Evolutionary conservation across 2,329 filamentous ascomycete species (phyloP), one percentile per base, ranked within the genome.

Genomic region (Fusarium denticulatum): DNA sequence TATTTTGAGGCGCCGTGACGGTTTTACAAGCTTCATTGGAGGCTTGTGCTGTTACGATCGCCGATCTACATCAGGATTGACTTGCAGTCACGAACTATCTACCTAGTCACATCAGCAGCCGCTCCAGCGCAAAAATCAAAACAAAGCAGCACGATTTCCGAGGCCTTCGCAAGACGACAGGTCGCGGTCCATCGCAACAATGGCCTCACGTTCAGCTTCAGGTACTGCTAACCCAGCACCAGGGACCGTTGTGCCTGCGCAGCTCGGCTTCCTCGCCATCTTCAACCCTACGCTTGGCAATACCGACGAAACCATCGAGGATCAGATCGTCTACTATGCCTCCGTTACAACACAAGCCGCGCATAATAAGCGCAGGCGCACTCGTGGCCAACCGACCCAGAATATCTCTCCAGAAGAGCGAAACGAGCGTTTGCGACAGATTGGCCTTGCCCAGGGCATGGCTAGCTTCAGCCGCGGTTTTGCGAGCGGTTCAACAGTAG

Each of bases 381-480:
- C 83, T 13, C 82, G 81, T 36, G 81, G 82, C 34, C 82, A 82
- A 24, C 84, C 85, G 4, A 85, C 82, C 18, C 84, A 85, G 37
- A 80, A 81, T 59, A 72, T 88, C 34, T 86, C 86, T 5, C 83
- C 88, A 55, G 90, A 94, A 74, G 91, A 95, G 78, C 90, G 91
- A 79, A 96, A 98, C 82, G 93, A 97, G 84, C 92, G 92, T 77
- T 86, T 98, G 78, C 90, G 96, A 73, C 95, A 98, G 86, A 95
- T 99, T 80, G 96, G 96, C 42, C 90, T 99, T 72, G 96, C 96
- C 45, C 96, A 99, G 85, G 96, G 95, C 80, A 97, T 98, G 92
- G 92, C 97, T 67, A 93, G 92, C 80, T 99, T 99, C 84, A 93
- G 94, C 78, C 92, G 91, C 80, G 95, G 91, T 77, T 99, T 99